Base-by-base conservation (phyloP, 2,329 filamentous ascomycete species). In the Aspergillus udagawae region DNA sequence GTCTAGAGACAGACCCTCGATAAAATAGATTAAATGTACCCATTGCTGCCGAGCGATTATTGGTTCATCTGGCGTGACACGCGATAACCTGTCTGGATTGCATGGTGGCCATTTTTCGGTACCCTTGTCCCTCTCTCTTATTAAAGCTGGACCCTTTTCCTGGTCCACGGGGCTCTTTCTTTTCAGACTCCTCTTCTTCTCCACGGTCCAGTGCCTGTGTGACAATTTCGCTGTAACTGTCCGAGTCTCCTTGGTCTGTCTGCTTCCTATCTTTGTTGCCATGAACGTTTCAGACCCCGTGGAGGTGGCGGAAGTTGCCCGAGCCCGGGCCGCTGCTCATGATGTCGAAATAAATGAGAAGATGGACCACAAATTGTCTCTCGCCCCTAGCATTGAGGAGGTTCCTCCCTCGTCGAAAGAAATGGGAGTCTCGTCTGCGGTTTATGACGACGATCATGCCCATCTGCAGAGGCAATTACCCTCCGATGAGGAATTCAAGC, bases 401-500 rank as follows among this genome's bases (percentile, higher is more conserved):
- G n/a, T 61, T 12, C 44, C 41, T 20, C 41, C 53, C 5, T 25
- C 45, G 29, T 51, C 29, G 17, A 56, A 41, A 20, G 54, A 42
- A 49, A 45, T 10, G 21, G 42, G 21, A 5, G 41, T 25, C 4
- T 10, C 17, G 14, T 35, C 49, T 20, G 9, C 49, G 17, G 28
- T 41, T 20, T 45, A 47, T 4, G 49, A 51, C 12, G 54, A 54
- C 14, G 55, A 52, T 3, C 60, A 57, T 14, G 52, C 58, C 9
- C 25, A 42, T 4, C 17, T 59, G 2, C 38, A 59, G 27, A 62
- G 62, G 41, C 50, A 21, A 1, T 48, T 55, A 32, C 73, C 75
- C 6, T 75, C 67, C 2, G 63, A 66, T 0, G 73, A 74, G 35
- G 75, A 77, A 32, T 28, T 75, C 35, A 42, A 47, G 4, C 68